A percentile compares a stretch with the other conserved stretches of the same genome.
These are phyloP conservation scores for Sarcodon aspratus DNA, from an alignment of 768 basidiomycete species.

Conservation along the genomic window DNA sequence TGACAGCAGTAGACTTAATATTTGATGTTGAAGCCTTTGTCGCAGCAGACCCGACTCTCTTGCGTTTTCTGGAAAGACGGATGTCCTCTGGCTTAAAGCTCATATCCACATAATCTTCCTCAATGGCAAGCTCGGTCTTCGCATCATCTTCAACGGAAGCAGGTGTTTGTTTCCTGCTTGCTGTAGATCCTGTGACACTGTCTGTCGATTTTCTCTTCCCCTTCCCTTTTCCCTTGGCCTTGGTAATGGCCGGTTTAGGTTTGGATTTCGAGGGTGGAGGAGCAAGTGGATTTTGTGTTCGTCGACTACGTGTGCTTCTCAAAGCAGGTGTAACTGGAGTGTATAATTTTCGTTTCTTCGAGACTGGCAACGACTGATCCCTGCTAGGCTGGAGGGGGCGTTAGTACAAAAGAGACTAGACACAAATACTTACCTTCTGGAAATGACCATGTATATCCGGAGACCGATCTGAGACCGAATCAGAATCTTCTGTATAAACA, in stretches of 20 bases:
- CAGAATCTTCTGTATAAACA: no score
- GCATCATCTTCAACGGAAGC: constrained; percentile 23
- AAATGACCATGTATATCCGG: no score
- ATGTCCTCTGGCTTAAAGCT: constrained; percentile 14
- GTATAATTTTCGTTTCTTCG: not conserved
- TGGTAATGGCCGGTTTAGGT: not conserved
- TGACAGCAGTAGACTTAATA: not conserved
- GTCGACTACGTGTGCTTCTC: not conserved
- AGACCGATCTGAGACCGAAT: no score
- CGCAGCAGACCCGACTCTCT: constrained; percentile 20
- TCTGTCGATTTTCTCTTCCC: not conserved
- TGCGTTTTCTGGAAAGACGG: constrained; percentile 25
- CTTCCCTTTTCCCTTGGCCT: no score
- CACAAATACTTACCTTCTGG: no score
- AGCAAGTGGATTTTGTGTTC: no score
- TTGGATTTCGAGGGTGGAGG: not conserved
- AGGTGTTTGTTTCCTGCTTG: not conserved
- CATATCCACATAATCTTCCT: constrained; percentile 28
- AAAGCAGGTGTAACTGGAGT: not conserved
- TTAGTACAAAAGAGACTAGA: no score
- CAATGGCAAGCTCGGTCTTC: constrained; percentile 25
- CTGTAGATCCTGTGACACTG: not conserved
- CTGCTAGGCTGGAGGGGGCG: no score
- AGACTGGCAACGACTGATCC: no score
- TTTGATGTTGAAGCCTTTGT: constrained; percentile 10